These are phyloP conservation scores for Verticillium klebahnii DNA, from an alignment of 2,329 filamentous ascomycete species.

Conservation along the genomic window DNA sequence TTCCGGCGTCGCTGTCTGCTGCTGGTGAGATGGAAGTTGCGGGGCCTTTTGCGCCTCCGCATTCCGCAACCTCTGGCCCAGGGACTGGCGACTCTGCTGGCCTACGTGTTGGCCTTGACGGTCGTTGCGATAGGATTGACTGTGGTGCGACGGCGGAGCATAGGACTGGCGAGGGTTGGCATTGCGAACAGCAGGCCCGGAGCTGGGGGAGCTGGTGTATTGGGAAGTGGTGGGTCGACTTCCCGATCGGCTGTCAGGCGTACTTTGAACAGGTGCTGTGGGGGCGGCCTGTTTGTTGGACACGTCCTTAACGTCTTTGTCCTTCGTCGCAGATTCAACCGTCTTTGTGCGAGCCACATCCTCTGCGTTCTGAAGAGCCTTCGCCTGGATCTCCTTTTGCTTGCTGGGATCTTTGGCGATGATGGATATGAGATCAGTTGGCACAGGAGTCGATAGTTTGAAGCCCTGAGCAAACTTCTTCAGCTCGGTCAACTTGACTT, in stretches of 20 bases:
- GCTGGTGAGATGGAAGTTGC: constrained; percentile 25
- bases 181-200: constrained; percentile 33
- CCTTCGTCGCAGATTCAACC: constrained; percentile 37
- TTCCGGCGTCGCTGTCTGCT: constrained; percentile 51
- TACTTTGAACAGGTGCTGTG: constrained; percentile 9
- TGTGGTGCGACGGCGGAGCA: constrained; percentile 40
- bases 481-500: constrained; percentile 86
- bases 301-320: constrained; percentile 49
- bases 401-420: constrained; percentile 95
- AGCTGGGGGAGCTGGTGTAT: background rate
- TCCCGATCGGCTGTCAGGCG: constrained; percentile 21
- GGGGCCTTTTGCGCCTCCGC: constrained; percentile 48
- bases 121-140: constrained; percentile 43
- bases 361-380: constrained; percentile 72
- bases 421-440: constrained; percentile 86
- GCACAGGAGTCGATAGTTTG: constrained; percentile 90
- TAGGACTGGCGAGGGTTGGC: constrained; percentile 43
- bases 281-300: constrained; percentile 31
- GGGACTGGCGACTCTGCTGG: constrained; percentile 31
- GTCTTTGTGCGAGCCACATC: constrained; percentile 47
- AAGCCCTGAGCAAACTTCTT: constrained; percentile 94
- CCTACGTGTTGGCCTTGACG: constrained; percentile 38
- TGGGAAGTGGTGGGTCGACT: constrained; percentile 23
- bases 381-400: constrained; percentile 88
- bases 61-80: constrained; percentile 47